Percentiles rank a stretch among this genome's conserved stretches.
phyloP scores from a whole-genome alignment of 805 yeast genomes.

The Starmerella riodocensis region DNA sequence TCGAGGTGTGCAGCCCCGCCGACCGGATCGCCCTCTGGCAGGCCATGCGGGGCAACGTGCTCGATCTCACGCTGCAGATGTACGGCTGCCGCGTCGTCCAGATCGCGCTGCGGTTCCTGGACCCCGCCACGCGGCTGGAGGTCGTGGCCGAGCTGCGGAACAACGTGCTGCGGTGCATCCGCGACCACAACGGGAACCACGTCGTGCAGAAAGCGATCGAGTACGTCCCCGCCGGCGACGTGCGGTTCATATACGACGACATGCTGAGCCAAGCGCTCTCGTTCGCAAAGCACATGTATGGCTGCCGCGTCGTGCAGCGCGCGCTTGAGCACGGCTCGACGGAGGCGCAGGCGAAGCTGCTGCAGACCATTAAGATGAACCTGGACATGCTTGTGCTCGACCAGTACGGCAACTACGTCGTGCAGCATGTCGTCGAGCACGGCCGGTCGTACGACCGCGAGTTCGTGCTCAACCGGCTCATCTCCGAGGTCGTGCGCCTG shows the following conservation, averaged over 20 bases:
- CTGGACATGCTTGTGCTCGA: slow-evolving; percentile 74
- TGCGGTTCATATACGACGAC: slow-evolving; percentile 61
- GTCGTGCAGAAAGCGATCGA: slow-evolving; percentile 94
- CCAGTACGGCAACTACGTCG: slow-evolving; percentile 95
- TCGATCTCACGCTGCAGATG: slow-evolving; percentile 76
- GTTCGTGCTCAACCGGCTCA: slow-evolving; percentile 52
- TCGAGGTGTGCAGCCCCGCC: slow-evolving; percentile 62
- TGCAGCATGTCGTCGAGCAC: slow-evolving; percentile 84
- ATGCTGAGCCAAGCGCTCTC: slow-evolving; percentile 55
- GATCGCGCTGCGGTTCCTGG: slow-evolving; percentile 68
- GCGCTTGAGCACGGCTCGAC: slow-evolving; percentile 63
- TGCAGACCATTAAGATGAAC: slow-evolving; percentile 58
- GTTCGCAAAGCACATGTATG: slow-evolving; percentile 88
- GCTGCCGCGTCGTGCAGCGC: slow-evolving; percentile 93
- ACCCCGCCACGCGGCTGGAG: slow-evolving; percentile 47
- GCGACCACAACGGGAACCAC: slow-evolving; percentile 96
- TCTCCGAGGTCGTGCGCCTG: slow-evolving; percentile 58
- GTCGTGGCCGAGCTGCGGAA: slow-evolving; percentile 59
- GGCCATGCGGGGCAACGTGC: slow-evolving; percentile 60
- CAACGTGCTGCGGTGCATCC: slow-evolving; percentile 54
- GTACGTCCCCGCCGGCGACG: slow-evolving; percentile 54
- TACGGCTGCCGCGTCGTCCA: slow-evolving; percentile 97
- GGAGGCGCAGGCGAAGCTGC: slow-evolving; percentile 51
- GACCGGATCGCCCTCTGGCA: slow-evolving; percentile 60
- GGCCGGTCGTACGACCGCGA: slow-evolving; percentile 49